Percentiles rank a stretch among this genome's conserved stretches.
These are phyloP conservation scores for Aquilaria malaccensis DNA, from an alignment of 345 rosid genomes.

Conservation along the genomic window DNA sequence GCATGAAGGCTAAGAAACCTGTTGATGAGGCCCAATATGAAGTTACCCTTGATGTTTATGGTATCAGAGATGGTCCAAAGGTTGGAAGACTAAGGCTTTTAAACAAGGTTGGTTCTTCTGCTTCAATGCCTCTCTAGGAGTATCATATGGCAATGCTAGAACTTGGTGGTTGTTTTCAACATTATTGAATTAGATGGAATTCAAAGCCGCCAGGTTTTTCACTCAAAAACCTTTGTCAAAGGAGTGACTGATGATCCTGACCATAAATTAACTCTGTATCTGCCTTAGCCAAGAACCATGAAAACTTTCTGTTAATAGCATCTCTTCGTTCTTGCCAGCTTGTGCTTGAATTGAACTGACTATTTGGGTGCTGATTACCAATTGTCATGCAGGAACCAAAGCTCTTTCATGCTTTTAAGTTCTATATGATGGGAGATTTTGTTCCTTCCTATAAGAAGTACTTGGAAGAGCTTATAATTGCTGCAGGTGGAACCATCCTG, in stretches of 20 bases:
- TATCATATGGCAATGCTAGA: background rate
- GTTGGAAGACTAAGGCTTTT: conserved; percentile 65
- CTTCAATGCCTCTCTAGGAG: background rate
- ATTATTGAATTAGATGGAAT: too few species aligned
- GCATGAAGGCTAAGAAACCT: conserved; percentile 39
- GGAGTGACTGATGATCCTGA: too few species aligned
- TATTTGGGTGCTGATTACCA: background rate
- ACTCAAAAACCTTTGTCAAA: too few species aligned
- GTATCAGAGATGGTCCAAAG: conserved; percentile 64
- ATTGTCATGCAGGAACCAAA: conserved; percentile 52
- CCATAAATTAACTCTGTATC: background rate
- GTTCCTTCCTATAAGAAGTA: conserved; percentile 61
- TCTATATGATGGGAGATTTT: conserved; percentile 75
- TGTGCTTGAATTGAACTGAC: background rate
- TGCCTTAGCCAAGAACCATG: conserved; percentile 2
- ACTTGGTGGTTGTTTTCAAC: background rate
- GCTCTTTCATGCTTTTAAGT: conserved; percentile 35
- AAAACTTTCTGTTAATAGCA: background rate
- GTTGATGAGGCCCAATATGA: conserved; percentile 71
- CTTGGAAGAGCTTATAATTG: conserved; percentile 62
- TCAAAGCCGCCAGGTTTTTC: too few species aligned
- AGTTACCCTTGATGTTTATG: conserved; percentile 57
- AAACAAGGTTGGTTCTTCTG: conserved; percentile 44
- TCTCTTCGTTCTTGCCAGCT: background rate
- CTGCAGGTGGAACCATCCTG: conserved; percentile 69